Evolutionary conservation across 208 protist species (phyloP).

Genomic region (Wallacemonas collosoma): DNA sequence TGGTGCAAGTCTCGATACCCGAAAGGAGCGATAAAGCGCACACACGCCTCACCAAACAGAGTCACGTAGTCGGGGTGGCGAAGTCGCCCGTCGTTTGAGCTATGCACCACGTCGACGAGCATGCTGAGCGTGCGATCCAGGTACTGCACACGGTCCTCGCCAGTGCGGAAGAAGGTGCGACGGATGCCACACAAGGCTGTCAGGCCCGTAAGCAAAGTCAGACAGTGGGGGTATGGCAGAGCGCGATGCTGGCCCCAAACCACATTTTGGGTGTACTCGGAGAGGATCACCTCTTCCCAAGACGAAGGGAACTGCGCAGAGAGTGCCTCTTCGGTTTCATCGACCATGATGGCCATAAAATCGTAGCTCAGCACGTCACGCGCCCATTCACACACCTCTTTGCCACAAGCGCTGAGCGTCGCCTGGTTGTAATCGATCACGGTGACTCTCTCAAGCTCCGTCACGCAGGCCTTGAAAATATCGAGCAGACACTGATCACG

Average conservation of each 20-base stretch:
- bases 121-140: conserved; percentile 49
- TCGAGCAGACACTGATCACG: conserved; percentile 62
- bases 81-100: conserved; percentile 48
- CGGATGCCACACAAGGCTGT: conserved; percentile 73
- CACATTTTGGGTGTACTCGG: conserved; percentile 41
- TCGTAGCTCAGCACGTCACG: conserved; percentile 72
- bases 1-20: conserved; percentile 75
- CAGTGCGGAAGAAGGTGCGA: conserved; percentile 77
- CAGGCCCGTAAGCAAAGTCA: conserved; percentile 58
- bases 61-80: conserved; percentile 70
- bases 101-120: conserved; percentile 28
- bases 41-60: conserved; percentile 53
- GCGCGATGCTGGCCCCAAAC: conserved; percentile 79
- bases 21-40: conserved; percentile 63
- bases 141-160: conserved; percentile 65
- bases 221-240: conserved; percentile 71
- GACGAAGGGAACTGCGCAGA: conserved; percentile 75
- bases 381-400: conserved; percentile 58
- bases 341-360: conserved; percentile 85
- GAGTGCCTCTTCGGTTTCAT: conserved; percentile 80
- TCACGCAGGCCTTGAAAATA: conserved; percentile 53
- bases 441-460: conserved; percentile 44
- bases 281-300: conserved; percentile 65
- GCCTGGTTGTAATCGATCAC: neutral
- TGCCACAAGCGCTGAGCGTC: conserved; percentile 19